Evolutionary conservation across 2,329 filamentous ascomycete genomes (phyloP).

Genomic region (Raffaelea deltoideospora): DNA sequence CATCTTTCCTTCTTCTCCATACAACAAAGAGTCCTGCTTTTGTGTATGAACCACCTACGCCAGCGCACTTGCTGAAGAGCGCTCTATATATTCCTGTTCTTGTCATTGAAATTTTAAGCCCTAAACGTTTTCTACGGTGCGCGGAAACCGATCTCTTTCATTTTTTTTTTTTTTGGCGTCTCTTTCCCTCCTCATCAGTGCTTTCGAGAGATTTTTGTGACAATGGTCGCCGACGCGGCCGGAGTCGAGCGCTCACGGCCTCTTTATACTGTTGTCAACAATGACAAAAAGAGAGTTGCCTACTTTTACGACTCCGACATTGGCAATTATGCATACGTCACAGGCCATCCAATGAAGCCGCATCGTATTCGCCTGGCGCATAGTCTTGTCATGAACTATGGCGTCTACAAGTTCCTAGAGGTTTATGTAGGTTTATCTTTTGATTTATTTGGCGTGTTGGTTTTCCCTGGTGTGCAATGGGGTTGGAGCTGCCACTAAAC

Average conservation of each 20-base stretch:
- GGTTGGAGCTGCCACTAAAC: not conserved
- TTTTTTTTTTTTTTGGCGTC: not conserved
- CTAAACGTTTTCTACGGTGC: no score
- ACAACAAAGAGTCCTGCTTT: no score
- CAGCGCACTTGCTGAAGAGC: no score
- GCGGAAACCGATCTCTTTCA: not conserved
- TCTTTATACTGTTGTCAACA: conserved; percentile 29
- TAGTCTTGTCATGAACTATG: conserved; percentile 90
- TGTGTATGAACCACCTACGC: no score
- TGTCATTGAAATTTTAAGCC: no score
- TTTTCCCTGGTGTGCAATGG: conserved; percentile 21
- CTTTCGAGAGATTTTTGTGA: no score
- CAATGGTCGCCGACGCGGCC: conserved; percentile 16
- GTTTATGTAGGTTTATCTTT: conserved; percentile 59
- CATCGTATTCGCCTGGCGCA: conserved; percentile 92
- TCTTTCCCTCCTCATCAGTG: no score
- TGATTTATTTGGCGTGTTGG: no score
- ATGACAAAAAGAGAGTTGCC: conserved; percentile 61
- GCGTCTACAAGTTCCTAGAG: conserved; percentile 92
- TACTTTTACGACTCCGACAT: conserved; percentile 99
- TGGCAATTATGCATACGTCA: conserved; percentile 94
- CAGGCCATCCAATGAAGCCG: conserved; percentile 97
- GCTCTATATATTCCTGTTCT: no score
- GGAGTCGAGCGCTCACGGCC: conserved; percentile 28
- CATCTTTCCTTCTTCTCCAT: not conserved